These are phyloP conservation scores for Mycena belliarum DNA, from an alignment of 768 basidiomycete species.

Conservation along the genomic window DNA sequence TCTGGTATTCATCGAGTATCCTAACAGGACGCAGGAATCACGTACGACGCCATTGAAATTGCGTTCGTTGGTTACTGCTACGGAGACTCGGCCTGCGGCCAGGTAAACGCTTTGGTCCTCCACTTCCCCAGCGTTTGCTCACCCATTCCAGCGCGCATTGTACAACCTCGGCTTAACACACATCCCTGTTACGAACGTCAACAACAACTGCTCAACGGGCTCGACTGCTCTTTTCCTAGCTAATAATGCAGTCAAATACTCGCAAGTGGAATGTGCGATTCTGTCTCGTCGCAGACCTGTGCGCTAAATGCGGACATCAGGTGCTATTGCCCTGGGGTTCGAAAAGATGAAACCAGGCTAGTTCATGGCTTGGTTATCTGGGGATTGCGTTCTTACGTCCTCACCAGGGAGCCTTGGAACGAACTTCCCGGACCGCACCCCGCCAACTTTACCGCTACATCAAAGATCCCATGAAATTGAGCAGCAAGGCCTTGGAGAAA, in stretches of 20 bases:
- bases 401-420: constrained; percentile 60
- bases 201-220: constrained; percentile 87
- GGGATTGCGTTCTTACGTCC: not conserved
- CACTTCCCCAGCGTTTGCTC: not conserved
- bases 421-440: constrained; percentile 56
- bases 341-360: constrained; percentile 70
- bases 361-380: not conserved
- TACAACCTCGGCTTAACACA: constrained; percentile 83
- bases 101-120: constrained; percentile 41
- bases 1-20: no score
- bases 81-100: constrained; percentile 78
- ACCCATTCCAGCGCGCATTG: constrained; percentile 57
- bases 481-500: constrained; percentile 49
- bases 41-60: constrained; percentile 72
- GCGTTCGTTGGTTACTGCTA: constrained; percentile 81
- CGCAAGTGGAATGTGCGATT: constrained; percentile 59
- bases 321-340: constrained; percentile 78
- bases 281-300: not conserved
- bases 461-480: constrained; percentile 52
- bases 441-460: constrained; percentile 51
- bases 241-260: constrained; percentile 68
- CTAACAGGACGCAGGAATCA: constrained; percentile 57
- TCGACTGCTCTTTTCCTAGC: constrained; percentile 77
- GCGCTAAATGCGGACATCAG: not conserved
- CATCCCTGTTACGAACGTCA: constrained; percentile 85